Evolutionary conservation across 1,139 yeast species (phyloP).

Genomic region (Kurtzmaniella quercitrusa): DNA sequence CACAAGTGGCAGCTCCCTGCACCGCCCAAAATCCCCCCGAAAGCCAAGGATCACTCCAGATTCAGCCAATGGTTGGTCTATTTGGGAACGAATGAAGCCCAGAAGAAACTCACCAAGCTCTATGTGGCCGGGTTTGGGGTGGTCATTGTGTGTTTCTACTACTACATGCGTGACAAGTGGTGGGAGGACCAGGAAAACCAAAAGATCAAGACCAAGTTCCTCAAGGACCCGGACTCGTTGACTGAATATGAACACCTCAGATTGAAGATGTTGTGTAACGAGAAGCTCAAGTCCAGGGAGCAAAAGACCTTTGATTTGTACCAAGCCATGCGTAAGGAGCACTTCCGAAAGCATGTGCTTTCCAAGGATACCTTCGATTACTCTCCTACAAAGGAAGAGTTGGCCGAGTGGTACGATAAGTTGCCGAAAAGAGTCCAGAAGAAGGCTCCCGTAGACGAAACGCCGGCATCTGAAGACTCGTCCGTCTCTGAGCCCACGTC

Average conservation of each 20-base stretch:
- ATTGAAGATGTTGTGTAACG: conserved; percentile 49
- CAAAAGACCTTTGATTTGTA: conserved; percentile 49
- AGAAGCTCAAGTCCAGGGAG: conserved; percentile 53
- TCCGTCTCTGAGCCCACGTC: conserved; percentile 6
- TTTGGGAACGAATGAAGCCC: conserved; percentile 34
- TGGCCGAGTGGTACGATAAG: conserved; percentile 42
- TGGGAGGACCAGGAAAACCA: conserved; percentile 60
- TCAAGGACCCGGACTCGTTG: conserved; percentile 32
- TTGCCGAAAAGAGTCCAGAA: conserved; percentile 25
- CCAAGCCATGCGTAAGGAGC: conserved; percentile 49
- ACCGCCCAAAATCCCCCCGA: neutral
- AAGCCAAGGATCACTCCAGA: neutral
- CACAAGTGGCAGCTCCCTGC: conserved; percentile 3
- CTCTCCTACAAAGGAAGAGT: conserved; percentile 45
- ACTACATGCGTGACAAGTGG: conserved; percentile 64
- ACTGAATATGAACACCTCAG: conserved; percentile 63
- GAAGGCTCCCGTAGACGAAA: conserved; percentile 20
- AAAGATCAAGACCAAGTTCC: conserved; percentile 40
- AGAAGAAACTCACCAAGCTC: conserved; percentile 39
- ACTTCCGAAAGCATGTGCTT: conserved; percentile 39
- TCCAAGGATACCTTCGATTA: conserved; percentile 25
- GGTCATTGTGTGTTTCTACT: conserved; percentile 56
- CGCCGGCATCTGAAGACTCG: neutral
- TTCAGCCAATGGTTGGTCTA: conserved; percentile 32
- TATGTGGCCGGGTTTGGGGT: conserved; percentile 55